Conservation (phyloP, 495 filamentous ascomycete genomes). For the Penicillium coprophilum region DNA sequence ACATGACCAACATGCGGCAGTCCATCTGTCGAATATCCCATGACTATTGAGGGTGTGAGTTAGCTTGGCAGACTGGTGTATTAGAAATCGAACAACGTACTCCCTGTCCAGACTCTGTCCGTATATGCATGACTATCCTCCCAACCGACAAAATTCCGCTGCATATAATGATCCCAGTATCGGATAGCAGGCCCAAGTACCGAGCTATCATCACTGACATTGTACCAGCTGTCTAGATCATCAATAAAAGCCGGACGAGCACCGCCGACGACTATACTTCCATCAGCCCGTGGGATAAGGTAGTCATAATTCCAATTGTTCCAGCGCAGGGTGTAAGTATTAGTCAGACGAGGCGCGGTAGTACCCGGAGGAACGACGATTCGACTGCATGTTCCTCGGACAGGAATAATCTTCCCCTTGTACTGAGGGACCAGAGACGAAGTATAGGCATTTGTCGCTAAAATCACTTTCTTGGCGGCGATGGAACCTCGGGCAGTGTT, state of each 20-base stretch:
- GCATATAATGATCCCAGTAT: conserved; percentile 53
- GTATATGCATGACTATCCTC: conserved; percentile 43
- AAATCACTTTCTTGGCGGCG: conserved; percentile 57
- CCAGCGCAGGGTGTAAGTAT: conserved; percentile 31
- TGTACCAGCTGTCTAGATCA: conserved; percentile 45
- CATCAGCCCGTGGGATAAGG: conserved; percentile 50
- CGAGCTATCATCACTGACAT: conserved; percentile 48
- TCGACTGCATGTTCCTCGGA: conserved; percentile 53
- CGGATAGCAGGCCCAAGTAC: conserved; percentile 39
- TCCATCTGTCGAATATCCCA: conserved; percentile 43
- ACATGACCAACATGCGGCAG: conserved; percentile 48
- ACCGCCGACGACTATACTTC: conserved; percentile 55
- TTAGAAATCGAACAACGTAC: conserved; percentile 30
- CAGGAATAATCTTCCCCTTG: conserved; percentile 70
- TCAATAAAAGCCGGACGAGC: conserved; percentile 37
- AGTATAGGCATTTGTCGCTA: conserved; percentile 81
- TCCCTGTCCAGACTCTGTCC: conserved; percentile 54
- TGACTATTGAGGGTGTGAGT: conserved; percentile 26
- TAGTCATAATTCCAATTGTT: conserved; percentile 45
- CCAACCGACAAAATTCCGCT: conserved; percentile 50
- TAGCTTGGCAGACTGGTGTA: neutral
- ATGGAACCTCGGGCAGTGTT: conserved; percentile 65
- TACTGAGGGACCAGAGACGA: conserved; percentile 68
- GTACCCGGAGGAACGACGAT: conserved; percentile 31
- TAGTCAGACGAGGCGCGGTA: conserved; percentile 16